Evolutionary conservation across 116 monocot genomes (phyloP).

Genomic region (Trichopus zeylanicus): DNA sequence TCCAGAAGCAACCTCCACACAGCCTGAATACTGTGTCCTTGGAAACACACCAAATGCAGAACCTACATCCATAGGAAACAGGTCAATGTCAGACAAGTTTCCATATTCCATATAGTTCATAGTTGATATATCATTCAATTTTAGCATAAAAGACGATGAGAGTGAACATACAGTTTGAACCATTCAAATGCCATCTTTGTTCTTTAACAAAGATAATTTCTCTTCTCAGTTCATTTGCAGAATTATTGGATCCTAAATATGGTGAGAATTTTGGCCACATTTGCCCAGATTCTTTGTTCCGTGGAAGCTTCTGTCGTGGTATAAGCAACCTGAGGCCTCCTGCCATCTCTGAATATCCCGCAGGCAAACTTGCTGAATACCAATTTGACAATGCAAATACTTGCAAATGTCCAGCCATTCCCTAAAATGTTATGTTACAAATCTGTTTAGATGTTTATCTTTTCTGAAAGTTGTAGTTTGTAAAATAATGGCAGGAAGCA

Average conservation of each 20-base stretch:
- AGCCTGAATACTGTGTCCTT: not conserved
- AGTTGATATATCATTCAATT: not conserved
- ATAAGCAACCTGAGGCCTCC: slow-evolving; percentile 5
- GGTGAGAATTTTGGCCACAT: not conserved
- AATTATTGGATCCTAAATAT: not conserved
- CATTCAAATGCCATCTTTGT: not conserved
- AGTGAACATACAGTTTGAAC: not conserved
- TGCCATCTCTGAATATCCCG: slow-evolving; percentile 1
- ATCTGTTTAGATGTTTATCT: no score
- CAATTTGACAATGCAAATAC: slow-evolving; percentile 9
- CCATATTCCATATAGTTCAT: not conserved
- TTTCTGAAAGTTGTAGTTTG: no score
- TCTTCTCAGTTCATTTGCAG: not conserved
- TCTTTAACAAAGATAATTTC: not conserved
- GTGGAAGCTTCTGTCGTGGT: slow-evolving; percentile 5
- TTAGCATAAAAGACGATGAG: not conserved
- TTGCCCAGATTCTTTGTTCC: not conserved
- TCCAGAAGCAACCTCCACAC: not conserved
- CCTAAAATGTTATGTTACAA: not conserved
- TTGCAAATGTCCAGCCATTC: slow-evolving; percentile 10
- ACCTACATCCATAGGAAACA: not conserved
- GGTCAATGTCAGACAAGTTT: not conserved
- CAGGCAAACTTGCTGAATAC: not conserved
- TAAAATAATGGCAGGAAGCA: no score
- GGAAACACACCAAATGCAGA: not conserved